Conservation (phyloP, 257 asterid genomes). For the Petunia secreta region DNA sequence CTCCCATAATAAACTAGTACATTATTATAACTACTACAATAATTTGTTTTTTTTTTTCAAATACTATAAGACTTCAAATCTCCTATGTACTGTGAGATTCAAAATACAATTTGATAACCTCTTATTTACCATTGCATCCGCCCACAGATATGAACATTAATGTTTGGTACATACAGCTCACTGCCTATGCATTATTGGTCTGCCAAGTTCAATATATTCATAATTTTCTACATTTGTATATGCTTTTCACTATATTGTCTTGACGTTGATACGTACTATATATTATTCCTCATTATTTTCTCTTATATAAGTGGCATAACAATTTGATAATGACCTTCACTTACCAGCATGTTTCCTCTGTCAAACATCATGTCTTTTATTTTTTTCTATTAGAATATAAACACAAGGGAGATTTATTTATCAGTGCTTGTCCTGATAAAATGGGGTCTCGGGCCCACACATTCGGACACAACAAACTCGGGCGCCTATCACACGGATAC, state of each 20-base stretch:
- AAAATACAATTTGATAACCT: no score
- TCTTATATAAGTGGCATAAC: not conserved
- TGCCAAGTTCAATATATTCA: not conserved
- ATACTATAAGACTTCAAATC: no score
- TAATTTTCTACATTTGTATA: not conserved
- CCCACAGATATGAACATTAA: not conserved
- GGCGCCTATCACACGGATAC: no score
- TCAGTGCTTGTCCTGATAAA: not conserved
- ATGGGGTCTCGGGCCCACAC: no score
- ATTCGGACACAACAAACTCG: no score
- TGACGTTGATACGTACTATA: not conserved
- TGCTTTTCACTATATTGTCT: not conserved
- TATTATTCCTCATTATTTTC: not conserved
- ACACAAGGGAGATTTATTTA: not conserved
- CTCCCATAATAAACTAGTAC: no score
- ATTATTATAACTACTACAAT: no score
- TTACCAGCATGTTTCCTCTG: conserved; percentile 22
- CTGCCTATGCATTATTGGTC: conserved; percentile 7
- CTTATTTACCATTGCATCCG: no score
- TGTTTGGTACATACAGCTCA: not conserved
- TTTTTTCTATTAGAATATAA: not conserved
- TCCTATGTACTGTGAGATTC: no score
- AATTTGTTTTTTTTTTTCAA: no score
- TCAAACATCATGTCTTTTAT: not conserved
- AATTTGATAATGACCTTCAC: conserved; percentile 29